These are phyloP conservation scores for Mercurialis annua DNA, from an alignment of 345 rosid genomes.

Conservation along the genomic window DNA sequence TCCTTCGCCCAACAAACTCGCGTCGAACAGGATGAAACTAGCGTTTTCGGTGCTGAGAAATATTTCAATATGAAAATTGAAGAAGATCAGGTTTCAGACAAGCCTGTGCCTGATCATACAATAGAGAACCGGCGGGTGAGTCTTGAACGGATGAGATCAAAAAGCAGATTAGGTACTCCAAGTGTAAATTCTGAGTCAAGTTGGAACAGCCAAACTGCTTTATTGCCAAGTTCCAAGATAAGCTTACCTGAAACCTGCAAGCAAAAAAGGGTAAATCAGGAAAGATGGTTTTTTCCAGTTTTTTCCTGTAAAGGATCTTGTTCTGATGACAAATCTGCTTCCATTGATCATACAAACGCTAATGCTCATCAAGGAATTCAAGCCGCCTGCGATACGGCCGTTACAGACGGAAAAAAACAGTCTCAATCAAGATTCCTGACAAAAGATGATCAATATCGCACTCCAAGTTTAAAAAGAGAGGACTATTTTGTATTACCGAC, in stretches of 20 bases:
- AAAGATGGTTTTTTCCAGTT: conserved; percentile 36
- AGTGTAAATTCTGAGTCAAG: conserved; percentile 47
- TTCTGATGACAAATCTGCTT: conserved; percentile 43
- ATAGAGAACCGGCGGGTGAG: conserved; percentile 19
- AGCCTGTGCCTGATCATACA: conserved; percentile 3
- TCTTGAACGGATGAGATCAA: conserved; percentile 22
- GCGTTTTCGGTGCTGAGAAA: conserved; percentile 53
- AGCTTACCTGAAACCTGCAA: conserved; percentile 21
- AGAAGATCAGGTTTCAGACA: conserved; percentile 20
- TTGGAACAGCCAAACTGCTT: conserved; percentile 42
- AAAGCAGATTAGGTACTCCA: conserved; percentile 39
- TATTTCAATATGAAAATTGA: conserved; percentile 49
- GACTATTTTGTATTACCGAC: conserved; percentile 31
- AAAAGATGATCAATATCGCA: conserved; percentile 24
- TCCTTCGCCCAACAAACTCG: conserved; percentile 23
- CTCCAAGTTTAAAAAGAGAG: conserved; percentile 30
- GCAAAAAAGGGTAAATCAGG: conserved; percentile 30
- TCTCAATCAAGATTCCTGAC: conserved; percentile 18
- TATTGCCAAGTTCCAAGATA: conserved; percentile 22
- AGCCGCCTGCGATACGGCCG: conserved; percentile 16
- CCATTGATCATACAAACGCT: conserved; percentile 15
- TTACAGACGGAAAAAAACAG: conserved; percentile 26
- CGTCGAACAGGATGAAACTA: conserved; percentile 37
- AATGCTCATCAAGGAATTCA: conserved; percentile 12
- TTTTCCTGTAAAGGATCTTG: conserved; percentile 52